phyloP scores from a whole-genome alignment of 371 early-diverging fungal genomes.

The Rhizopus microsporus region DNA sequence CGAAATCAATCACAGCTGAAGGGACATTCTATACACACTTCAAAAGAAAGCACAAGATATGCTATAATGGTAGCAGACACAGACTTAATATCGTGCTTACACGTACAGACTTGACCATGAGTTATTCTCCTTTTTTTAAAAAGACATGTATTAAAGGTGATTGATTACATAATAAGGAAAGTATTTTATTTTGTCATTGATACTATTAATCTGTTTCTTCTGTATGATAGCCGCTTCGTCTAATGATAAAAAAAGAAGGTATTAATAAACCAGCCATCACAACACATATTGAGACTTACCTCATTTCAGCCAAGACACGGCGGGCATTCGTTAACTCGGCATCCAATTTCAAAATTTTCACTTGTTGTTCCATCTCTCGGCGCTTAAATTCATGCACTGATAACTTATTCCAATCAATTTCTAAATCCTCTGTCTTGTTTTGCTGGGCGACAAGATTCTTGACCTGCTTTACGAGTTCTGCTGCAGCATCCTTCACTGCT shows the following conservation, averaged over 20 bases:
- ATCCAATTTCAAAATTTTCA: constrained; percentile 92
- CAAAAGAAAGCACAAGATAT: no score
- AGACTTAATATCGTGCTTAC: no score
- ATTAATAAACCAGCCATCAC: not conserved
- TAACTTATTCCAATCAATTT: constrained; percentile 75
- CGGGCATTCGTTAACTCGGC: constrained; percentile 88
- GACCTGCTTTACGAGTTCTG: constrained; percentile 91
- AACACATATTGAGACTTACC: constrained; percentile 74
- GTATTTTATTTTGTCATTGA: not conserved
- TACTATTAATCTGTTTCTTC: constrained; percentile 42
- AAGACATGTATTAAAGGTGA: no score
- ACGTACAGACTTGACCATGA: no score
- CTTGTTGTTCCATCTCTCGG: constrained; percentile 97
- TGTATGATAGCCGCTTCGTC: constrained; percentile 55
- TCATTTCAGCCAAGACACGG: constrained; percentile 88
- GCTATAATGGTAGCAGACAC: no score
- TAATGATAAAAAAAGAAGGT: constrained; percentile 13
- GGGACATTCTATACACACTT: no score
- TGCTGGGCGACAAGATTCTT: constrained; percentile 81
- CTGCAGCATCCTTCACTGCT: constrained; percentile 90
- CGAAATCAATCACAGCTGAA: no score
- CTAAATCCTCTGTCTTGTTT: constrained; percentile 44
- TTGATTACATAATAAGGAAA: not conserved
- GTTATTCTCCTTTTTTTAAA: no score
- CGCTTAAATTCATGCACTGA: constrained; percentile 92